Percentiles rank a stretch among this genome's conserved stretches.
These are phyloP conservation scores for Sapria himalayana DNA, from an alignment of 345 rosid species.

Conservation along the genomic window DNA sequence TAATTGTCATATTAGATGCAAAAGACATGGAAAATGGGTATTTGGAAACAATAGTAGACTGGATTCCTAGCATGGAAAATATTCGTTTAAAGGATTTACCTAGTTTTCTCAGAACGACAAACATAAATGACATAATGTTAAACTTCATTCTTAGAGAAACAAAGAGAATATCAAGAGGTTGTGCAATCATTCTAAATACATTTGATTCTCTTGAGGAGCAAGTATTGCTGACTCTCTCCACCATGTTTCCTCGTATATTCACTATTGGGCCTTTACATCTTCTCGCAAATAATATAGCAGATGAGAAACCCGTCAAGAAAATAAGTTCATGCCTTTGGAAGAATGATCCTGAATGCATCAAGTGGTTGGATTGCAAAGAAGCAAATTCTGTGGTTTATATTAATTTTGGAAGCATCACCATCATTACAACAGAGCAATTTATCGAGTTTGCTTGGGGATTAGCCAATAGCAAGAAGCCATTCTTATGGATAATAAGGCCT, in stretches of 20 bases:
- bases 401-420: slow-evolving; percentile 11
- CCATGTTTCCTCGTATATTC: slow-evolving; percentile 13
- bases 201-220: slow-evolving; percentile 15
- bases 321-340: slow-evolving; percentile 11
- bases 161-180: slow-evolving; percentile 8
- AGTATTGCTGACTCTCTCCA: slow-evolving; percentile 9
- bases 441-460: slow-evolving; percentile 16
- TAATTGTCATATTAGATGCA: slow-evolving; percentile 10
- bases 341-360: slow-evolving; percentile 9
- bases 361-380: slow-evolving; percentile 10
- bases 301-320: neutral
- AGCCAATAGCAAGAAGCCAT: slow-evolving; percentile 9
- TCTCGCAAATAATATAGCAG: slow-evolving; percentile 7
- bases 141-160: slow-evolving; percentile 8
- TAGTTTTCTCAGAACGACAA: slow-evolving; percentile 15
- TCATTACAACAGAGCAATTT: slow-evolving; percentile 8
- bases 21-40: slow-evolving; percentile 14
- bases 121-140: slow-evolving; percentile 12
- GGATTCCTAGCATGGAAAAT: slow-evolving; percentile 19
- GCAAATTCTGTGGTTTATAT: slow-evolving; percentile 11
- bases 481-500: slow-evolving; percentile 15
- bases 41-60: slow-evolving; percentile 14
- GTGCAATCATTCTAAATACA: slow-evolving; percentile 19
- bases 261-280: slow-evolving; percentile 9
- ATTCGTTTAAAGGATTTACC: slow-evolving; percentile 18